Percentiles rank a stretch among this genome's conserved stretches.
These are phyloP conservation scores for Dianthus caryophyllus DNA, from an alignment of 148 eudicot genomes.

Conservation along the genomic window DNA sequence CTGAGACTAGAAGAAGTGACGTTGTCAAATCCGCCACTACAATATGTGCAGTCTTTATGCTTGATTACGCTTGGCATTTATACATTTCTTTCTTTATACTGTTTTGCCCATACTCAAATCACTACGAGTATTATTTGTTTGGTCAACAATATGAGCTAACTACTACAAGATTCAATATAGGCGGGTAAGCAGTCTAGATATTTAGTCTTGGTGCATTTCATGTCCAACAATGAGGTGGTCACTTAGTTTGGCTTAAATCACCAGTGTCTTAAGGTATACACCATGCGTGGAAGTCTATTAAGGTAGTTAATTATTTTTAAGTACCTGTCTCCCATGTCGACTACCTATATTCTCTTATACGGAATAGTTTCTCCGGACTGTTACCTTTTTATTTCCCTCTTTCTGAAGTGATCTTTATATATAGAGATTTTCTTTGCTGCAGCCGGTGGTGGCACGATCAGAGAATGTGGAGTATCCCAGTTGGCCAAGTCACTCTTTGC, in stretches of 20 bases:
- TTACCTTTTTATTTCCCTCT: slow-evolving; percentile 2
- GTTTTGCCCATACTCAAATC: not conserved
- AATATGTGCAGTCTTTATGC: not conserved
- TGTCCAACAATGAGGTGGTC: not conserved
- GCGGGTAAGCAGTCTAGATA: not conserved
- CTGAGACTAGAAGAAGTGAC: not conserved
- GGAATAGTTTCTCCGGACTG: too few relatives aligned
- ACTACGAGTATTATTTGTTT: not conserved
- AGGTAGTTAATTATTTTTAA: not conserved
- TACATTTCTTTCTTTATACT: not conserved
- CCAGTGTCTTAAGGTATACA: slow-evolving; percentile 9
- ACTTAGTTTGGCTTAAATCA: not conserved
- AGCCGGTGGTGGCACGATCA: slow-evolving; percentile 71
- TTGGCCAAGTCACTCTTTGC: slow-evolving; percentile 94
- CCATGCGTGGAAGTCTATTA: slow-evolving; percentile 13
- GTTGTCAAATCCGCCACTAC: not conserved
- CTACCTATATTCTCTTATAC: not conserved
- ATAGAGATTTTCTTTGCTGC: slow-evolving; percentile 84
- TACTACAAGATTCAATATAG: not conserved
- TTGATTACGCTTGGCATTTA: not conserved
- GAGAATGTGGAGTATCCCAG: slow-evolving; percentile 72
- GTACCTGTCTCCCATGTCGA: slow-evolving; percentile 11
- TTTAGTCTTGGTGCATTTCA: not conserved
- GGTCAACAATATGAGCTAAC: not conserved
- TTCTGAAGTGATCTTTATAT: slow-evolving; percentile 34